Evolutionary conservation across 345 rosid genomes (phyloP).

Genomic region (Cochlearia excelsa): DNA sequence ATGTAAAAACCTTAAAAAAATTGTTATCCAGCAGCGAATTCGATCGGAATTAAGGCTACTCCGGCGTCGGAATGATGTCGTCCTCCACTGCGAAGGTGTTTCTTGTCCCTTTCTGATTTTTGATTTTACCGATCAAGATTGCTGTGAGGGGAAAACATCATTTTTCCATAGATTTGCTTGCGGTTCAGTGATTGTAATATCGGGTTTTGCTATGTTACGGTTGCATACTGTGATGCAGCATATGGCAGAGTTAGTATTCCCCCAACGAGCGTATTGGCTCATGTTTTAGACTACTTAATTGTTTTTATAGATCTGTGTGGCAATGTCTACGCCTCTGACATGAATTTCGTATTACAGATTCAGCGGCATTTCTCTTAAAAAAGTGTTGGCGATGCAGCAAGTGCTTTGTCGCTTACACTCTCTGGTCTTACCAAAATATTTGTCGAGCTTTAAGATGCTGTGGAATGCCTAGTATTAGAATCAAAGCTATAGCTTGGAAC

Average conservation of each 20-base stretch:
- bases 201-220: not conserved
- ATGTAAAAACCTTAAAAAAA: no score
- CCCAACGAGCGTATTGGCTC: slow-evolving; percentile 46
- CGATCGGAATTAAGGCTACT: no score
- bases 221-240: slow-evolving; percentile 61
- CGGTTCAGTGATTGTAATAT: no score
- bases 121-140: no score
- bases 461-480: slow-evolving; percentile 41
- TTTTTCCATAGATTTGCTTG: no score
- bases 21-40: no score
- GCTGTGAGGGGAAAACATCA: no score
- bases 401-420: slow-evolving; percentile 83
- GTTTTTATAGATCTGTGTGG: no score
- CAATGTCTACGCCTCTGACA: slow-evolving; percentile 21
- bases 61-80: no score
- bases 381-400: slow-evolving; percentile 97
- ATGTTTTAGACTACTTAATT: slow-evolving; percentile 59
- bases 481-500: slow-evolving; percentile 32
- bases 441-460: slow-evolving; percentile 57
- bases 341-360: slow-evolving; percentile 84
- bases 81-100: no score
- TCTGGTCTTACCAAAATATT: slow-evolving; percentile 73
- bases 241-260: slow-evolving; percentile 57
- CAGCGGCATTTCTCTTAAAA: slow-evolving; percentile 90
- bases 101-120: no score